Evolutionary conservation across 257 asterid species (phyloP).

Genomic region (Avicennia marina): DNA sequence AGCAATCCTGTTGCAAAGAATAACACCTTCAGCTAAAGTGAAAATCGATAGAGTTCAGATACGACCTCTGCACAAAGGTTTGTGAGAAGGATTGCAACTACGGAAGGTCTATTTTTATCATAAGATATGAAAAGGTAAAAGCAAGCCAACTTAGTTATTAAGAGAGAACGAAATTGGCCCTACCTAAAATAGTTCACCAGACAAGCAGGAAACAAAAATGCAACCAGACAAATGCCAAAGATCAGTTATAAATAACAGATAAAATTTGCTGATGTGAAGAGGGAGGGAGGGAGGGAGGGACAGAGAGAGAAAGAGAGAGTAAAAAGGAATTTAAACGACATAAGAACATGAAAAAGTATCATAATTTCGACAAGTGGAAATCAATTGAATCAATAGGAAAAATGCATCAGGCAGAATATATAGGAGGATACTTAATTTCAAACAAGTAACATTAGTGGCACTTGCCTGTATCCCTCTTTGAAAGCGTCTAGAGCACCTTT

Average conservation of each 20-base stretch:
- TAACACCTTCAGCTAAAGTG: conserved; percentile 16
- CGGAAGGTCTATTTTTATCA: not conserved
- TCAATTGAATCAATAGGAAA: conserved; percentile 6
- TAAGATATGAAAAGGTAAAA: conserved; percentile 8
- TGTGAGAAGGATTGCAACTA: not conserved
- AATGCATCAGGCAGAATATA: not conserved
- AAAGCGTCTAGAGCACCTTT: conserved; percentile 67
- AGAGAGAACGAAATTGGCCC: not conserved
- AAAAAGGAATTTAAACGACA: not conserved
- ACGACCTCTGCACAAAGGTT: not conserved
- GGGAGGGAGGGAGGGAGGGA: too few relatives aligned
- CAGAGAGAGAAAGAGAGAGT: not conserved
- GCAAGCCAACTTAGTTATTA: not conserved
- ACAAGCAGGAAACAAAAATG: conserved; percentile 2
- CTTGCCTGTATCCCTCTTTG: conserved; percentile 75
- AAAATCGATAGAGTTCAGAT: conserved; percentile 11
- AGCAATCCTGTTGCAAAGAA: conserved; percentile 58
- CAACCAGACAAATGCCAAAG: too few relatives aligned
- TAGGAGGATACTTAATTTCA: not conserved
- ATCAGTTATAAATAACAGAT: conserved; percentile 1
- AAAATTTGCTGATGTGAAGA: too few relatives aligned
- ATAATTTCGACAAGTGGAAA: not conserved
- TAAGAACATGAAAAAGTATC: not conserved
- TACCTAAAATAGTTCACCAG: not conserved
- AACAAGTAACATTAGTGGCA: conserved; percentile 11